Evolutionary conservation across 73 alveolate species (phyloP).

Genomic region (Paramecium bursaria): DNA sequence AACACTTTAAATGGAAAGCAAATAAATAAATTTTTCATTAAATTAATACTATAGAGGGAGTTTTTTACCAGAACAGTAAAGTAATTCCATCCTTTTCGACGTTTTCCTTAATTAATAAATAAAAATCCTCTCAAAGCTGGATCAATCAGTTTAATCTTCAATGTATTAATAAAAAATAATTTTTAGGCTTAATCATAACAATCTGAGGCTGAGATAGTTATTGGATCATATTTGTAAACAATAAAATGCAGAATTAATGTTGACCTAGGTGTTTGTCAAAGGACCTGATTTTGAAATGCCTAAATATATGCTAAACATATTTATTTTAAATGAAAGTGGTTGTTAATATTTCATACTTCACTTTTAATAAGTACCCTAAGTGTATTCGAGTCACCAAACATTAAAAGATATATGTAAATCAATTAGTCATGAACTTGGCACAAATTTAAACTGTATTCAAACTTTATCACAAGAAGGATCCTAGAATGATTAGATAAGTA

Average conservation of each 20-base stretch:
- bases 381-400: neutral
- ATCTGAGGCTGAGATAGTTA: neutral
- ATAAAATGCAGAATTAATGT: no score
- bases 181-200: neutral
- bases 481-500: neutral
- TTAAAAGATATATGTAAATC: constrained; percentile 39
- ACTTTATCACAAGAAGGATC: neutral
- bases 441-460: constrained; percentile 17
- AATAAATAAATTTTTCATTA: neutral
- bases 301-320: constrained; percentile 12
- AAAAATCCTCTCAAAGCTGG: constrained; percentile 6
- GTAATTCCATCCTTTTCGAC: neutral
- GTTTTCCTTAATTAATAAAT: neutral
- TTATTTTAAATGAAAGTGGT: neutral
- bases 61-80: neutral
- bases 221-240: constrained; percentile 19
- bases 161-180: neutral
- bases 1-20: neutral
- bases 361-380: constrained; percentile 4
- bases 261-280: no score
- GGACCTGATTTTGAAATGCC: neutral
- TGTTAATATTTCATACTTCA: constrained; percentile 1
- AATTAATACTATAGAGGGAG: neutral
- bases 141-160: neutral
- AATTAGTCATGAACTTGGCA: constrained; percentile 31